Evolutionary conservation across 1,139 yeast genomes (phyloP).

Genomic region (Meyerozyma sp.): DNA sequence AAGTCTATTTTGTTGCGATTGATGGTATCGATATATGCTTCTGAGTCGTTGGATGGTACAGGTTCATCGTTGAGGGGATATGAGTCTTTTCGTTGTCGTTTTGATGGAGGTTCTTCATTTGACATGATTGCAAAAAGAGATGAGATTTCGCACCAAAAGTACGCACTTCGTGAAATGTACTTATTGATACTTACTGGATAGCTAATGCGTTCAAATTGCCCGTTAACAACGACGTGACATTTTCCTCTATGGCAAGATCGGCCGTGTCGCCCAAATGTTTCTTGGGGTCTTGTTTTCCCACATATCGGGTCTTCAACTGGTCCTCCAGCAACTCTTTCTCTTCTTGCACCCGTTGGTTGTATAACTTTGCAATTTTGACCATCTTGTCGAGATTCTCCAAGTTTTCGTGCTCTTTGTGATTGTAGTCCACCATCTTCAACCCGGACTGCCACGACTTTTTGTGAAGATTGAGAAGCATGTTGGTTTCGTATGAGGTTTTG

Average conservation of each 20-base stretch:
- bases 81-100: background rate
- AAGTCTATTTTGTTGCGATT: conserved; percentile 56
- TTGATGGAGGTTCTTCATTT: background rate
- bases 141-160: background rate
- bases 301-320: conserved; percentile 89
- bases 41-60: background rate
- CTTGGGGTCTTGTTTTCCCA: conserved; percentile 98
- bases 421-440: conserved; percentile 70
- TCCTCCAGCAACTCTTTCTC: conserved; percentile 87
- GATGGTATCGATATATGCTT: conserved; percentile 46
- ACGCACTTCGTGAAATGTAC: background rate
- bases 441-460: conserved; percentile 97
- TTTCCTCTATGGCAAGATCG: conserved; percentile 79
- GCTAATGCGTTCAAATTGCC: conserved; percentile 87
- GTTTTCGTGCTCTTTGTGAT: conserved; percentile 72
- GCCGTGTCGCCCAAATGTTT: conserved; percentile 92
- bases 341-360: conserved; percentile 87
- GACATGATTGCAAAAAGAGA: background rate
- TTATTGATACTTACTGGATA: conserved; percentile 39
- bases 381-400: conserved; percentile 67
- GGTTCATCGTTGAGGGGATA: background rate
- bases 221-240: conserved; percentile 79
- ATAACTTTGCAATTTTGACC: conserved; percentile 88
- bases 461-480: conserved; percentile 90
- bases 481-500: conserved; percentile 88